Percentiles rank a stretch among this genome's conserved stretches.
phyloP scores from a whole-genome alignment of 1,284 basidiomycete genomes.

The Bjerkandera adusta region DNA sequence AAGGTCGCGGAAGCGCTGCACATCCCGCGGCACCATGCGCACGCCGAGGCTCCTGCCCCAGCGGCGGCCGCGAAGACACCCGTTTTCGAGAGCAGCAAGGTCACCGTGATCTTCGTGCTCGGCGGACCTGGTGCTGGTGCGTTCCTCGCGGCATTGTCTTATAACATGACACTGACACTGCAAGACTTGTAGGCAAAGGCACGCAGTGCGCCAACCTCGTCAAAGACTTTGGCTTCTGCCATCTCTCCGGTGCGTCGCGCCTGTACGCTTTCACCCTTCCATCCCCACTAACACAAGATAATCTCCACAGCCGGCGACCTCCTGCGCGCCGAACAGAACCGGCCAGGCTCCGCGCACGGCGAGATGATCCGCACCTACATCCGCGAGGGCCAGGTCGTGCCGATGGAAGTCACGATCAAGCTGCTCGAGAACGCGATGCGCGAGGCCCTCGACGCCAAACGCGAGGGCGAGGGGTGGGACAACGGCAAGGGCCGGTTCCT shows the following conservation, averaged over 20 bases:
- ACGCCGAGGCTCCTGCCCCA: conserved; percentile 5
- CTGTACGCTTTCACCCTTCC: conserved; percentile 5
- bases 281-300: background rate
- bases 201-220: conserved; percentile 93
- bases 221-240: conserved; percentile 87
- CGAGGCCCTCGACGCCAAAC: conserved; percentile 50
- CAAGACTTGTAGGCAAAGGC: conserved; percentile 82
- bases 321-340: conserved; percentile 89
- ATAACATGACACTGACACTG: conserved; percentile 4
- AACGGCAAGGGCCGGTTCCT: conserved; percentile 85
- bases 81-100: conserved; percentile 72
- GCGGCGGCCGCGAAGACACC: conserved; percentile 27
- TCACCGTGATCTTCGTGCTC: conserved; percentile 93
- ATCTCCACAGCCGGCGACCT: conserved; percentile 83
- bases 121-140: conserved; percentile 94
- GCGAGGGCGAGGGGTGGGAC: conserved; percentile 56
- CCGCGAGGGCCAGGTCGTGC: conserved; percentile 92
- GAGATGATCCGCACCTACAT: conserved; percentile 89
- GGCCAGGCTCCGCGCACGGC: conserved; percentile 85
- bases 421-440: conserved; percentile 93
- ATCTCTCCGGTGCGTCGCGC: conserved; percentile 77
- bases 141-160: conserved; percentile 21
- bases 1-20: conserved; percentile 49
- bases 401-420: conserved; percentile 96
- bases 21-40: conserved; percentile 24